phyloP scores from a whole-genome alignment of 2,329 filamentous ascomycete genomes.

The Aspergillus felis region DNA sequence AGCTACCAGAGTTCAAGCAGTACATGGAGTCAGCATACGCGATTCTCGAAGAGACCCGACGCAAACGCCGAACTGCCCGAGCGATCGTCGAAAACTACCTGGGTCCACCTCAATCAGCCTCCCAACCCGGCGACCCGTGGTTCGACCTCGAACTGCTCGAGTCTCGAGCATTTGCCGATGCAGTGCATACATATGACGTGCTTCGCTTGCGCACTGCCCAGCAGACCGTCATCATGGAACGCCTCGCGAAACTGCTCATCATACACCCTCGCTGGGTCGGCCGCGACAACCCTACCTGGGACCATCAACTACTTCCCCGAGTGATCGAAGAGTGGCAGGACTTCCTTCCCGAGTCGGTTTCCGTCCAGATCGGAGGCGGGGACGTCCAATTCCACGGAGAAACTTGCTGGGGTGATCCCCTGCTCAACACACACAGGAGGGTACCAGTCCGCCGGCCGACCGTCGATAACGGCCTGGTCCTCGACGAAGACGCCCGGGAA shows the following conservation, averaged over 20 bases:
- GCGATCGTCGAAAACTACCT: constrained; percentile 23
- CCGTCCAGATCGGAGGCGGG: constrained; percentile 38
- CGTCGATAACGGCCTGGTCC: constrained; percentile 7
- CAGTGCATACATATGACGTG: constrained; percentile 31
- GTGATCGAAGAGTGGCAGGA: constrained; percentile 47
- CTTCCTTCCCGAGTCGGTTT: constrained; percentile 40
- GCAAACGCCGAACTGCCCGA: constrained; percentile 24
- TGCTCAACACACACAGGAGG: constrained; percentile 12
- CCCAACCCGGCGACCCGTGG: background rate
- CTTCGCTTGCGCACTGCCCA: constrained; percentile 28
- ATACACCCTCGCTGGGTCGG: constrained; percentile 16
- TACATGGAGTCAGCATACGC: constrained; percentile 30
- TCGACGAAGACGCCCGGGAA: constrained; percentile 15
- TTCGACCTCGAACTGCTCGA: constrained; percentile 14
- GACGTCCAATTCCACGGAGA: constrained; percentile 35
- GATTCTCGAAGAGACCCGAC: constrained; percentile 25
- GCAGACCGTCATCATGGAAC: constrained; percentile 21
- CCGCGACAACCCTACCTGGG: constrained; percentile 25
- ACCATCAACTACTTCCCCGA: constrained; percentile 37
- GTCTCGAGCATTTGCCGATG: constrained; percentile 24
- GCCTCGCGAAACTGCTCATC: constrained; percentile 20
- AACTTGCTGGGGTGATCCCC: constrained; percentile 15
- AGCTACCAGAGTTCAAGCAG: constrained; percentile 19
- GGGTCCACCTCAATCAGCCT: constrained; percentile 2
- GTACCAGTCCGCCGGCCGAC: constrained; percentile 20